Evolutionary conservation across 768 basidiomycete species (phyloP).

Genomic region (Xerocomellus dryophilus): DNA sequence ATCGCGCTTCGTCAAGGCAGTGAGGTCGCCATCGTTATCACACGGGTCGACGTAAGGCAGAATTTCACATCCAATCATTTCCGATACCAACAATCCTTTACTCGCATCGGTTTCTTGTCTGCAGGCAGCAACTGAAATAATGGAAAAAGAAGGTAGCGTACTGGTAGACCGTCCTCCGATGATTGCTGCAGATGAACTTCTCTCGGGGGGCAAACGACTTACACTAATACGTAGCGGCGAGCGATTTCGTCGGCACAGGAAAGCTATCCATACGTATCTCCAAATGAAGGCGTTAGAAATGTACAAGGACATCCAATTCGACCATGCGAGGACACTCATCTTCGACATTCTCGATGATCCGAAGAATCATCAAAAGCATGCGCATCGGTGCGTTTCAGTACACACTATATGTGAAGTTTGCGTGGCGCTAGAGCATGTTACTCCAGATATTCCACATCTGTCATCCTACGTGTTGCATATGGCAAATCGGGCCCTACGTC

Average conservation of each 20-base stretch:
- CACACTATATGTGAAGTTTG: neutral
- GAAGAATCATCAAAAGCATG: conserved; percentile 38
- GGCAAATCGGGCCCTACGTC: conserved; percentile 21
- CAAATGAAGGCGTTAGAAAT: conserved; percentile 45
- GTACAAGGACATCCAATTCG: conserved; percentile 45
- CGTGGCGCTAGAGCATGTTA: neutral
- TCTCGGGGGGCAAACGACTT: conserved; percentile 54
- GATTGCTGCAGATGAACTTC: conserved; percentile 52
- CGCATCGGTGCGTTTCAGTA: conserved; percentile 44
- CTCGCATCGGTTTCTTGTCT: neutral
- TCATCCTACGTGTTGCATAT: conserved; percentile 27
- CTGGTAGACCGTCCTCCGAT: conserved; percentile 49
- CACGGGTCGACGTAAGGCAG: conserved; percentile 16
- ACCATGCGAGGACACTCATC: conserved; percentile 24
- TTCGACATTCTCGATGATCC: conserved; percentile 34
- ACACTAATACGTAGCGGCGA: conserved; percentile 49
- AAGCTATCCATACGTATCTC: conserved; percentile 53
- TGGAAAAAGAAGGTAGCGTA: conserved; percentile 57
- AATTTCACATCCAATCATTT: neutral
- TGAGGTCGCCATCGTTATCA: conserved; percentile 16
- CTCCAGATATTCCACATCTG: conserved; percentile 27
- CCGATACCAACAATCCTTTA: too few species aligned
- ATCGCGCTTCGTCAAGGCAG: conserved; percentile 51
- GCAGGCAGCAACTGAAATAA: conserved; percentile 54
- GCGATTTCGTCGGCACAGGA: conserved; percentile 52